phyloP scores from a whole-genome alignment of 352 stramenopile genomes.

The Phytophthora melonis region DNA sequence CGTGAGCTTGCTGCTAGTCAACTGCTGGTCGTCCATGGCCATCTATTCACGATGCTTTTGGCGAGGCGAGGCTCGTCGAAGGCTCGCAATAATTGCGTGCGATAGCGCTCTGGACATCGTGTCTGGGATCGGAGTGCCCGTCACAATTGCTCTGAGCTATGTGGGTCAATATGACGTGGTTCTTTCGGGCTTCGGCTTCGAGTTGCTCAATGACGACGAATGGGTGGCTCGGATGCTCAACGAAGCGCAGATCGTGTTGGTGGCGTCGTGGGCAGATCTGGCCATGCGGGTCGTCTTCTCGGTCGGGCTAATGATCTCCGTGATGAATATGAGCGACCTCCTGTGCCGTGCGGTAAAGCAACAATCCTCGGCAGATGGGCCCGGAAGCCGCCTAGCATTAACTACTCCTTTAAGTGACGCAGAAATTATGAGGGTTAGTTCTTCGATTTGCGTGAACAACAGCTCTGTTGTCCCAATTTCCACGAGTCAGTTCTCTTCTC shows the following conservation, averaged over 20 bases:
- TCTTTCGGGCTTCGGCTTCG: no score
- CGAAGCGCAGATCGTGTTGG: constrained; percentile 36
- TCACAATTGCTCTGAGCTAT: constrained; percentile 26
- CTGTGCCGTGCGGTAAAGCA: neutral
- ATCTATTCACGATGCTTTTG: constrained; percentile 30
- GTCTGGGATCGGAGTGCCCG: constrained; percentile 28
- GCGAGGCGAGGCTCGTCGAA: constrained; percentile 16
- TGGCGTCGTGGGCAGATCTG: constrained; percentile 41
- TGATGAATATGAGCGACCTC: constrained; percentile 29
- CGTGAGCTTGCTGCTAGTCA: constrained; percentile 34
- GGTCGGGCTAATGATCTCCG: constrained; percentile 23
- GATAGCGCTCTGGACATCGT: constrained; percentile 38
- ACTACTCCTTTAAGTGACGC: no score
- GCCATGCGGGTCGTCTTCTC: constrained; percentile 27
- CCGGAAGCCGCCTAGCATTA: no score
- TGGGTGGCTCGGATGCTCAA: constrained; percentile 32
- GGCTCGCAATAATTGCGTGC: constrained; percentile 20
- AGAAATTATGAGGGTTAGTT: no score
- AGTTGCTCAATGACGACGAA: constrained; percentile 3
- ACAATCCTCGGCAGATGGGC: no score
- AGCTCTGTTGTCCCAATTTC: no score
- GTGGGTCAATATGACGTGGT: constrained; percentile 10
- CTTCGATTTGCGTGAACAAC: no score
- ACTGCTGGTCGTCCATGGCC: constrained; percentile 32
- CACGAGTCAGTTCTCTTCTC: no score